Conservation (phyloP, 352 stramenopile species). For the Thalassiosira mediterranea region DNA sequence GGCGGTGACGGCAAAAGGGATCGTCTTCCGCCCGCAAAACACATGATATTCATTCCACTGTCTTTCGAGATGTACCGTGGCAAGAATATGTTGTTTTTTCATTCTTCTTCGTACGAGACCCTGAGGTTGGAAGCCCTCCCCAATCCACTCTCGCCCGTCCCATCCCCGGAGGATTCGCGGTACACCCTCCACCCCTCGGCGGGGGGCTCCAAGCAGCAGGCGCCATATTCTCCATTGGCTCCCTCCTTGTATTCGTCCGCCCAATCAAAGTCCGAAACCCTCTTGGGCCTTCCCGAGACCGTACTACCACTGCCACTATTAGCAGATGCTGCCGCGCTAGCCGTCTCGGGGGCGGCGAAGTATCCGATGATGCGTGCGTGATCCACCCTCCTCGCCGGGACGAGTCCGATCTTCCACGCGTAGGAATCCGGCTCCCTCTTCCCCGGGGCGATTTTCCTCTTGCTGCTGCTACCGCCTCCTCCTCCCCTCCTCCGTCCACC, state of each 20-base stretch:
- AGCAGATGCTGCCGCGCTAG: neutral
- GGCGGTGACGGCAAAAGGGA: too few species aligned
- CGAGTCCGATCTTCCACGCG: constrained; percentile 54
- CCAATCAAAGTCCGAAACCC: constrained; percentile 14
- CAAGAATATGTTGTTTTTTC: too few species aligned
- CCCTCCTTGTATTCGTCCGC: constrained; percentile 2
- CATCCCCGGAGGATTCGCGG: constrained; percentile 17
- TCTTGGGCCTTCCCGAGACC: constrained; percentile 5
- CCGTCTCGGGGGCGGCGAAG: constrained; percentile 21
- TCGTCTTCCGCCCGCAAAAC: too few species aligned
- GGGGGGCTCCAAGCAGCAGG: constrained; percentile 18
- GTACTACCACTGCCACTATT: neutral
- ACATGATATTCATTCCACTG: too few species aligned
- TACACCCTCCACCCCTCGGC: constrained; percentile 41
- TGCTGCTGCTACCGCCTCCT: too few species aligned
- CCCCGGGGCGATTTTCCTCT: too few species aligned
- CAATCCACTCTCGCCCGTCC: neutral
- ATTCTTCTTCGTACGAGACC: constrained; percentile 24
- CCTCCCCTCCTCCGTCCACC: too few species aligned
- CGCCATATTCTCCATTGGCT: constrained; percentile 7
- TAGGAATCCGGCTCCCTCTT: neutral
- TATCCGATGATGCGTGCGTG: constrained; percentile 44
- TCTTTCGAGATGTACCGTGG: too few species aligned
- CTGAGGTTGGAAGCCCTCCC: constrained; percentile 26
- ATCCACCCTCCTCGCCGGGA: constrained; percentile 23